Percentiles rank a stretch among this genome's conserved stretches.
phyloP scores from a whole-genome alignment of 75 land plant species.

The Pinus tabuliformis region DNA sequence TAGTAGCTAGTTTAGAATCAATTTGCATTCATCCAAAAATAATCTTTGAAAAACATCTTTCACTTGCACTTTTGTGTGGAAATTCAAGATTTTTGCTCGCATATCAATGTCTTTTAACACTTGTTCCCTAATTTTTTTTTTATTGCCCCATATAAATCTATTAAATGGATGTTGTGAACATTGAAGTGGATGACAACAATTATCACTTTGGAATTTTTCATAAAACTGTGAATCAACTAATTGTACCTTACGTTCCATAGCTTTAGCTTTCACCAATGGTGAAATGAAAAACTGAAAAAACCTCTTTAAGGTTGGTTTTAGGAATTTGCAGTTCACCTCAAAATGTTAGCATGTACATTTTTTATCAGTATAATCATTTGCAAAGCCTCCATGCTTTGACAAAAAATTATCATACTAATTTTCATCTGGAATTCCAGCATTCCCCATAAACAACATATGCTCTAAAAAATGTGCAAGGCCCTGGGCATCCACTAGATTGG shows the following conservation, averaged over 20 bases:
- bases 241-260: slow-evolving; percentile 77
- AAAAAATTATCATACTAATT: slow-evolving; percentile 5
- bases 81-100: no score
- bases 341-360: no score
- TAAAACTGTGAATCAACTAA: slow-evolving; percentile 65
- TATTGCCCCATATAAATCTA: slow-evolving; percentile 93
- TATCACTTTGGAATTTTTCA: slow-evolving; percentile 82
- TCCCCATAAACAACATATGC: no score
- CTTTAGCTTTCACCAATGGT: slow-evolving; percentile 83
- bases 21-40: no score
- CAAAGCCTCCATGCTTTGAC: slow-evolving; percentile 95
- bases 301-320: slow-evolving; percentile 21
- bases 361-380: slow-evolving; percentile 93
- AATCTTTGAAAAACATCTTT: no score
- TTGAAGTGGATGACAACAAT: slow-evolving; percentile 77
- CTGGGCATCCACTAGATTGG: no score
- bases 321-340: no score
- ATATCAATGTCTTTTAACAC: not conserved
- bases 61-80: no score
- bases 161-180: slow-evolving; percentile 24
- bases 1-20: no score
- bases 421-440: no score
- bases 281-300: slow-evolving; percentile 95
- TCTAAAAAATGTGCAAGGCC: no score
- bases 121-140: slow-evolving; percentile 83